Evolutionary conservation across 1,284 basidiomycete genomes (phyloP).

Genomic region (Phellinidium pouzarii): DNA sequence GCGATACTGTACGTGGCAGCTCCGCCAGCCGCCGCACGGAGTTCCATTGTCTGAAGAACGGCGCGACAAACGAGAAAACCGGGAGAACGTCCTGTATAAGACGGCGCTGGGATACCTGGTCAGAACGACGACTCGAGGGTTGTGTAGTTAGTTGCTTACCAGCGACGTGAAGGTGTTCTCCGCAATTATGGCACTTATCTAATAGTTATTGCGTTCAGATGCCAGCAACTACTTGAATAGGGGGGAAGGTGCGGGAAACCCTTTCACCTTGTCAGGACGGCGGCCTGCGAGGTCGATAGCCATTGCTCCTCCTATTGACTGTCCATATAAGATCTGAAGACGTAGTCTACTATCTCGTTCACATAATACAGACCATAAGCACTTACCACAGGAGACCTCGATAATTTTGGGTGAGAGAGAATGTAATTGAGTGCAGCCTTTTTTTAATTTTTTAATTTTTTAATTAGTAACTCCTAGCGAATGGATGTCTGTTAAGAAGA

Average conservation of each 20-base stretch:
- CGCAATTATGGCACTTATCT: constrained; percentile 34
- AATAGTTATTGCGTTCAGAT: too few species aligned
- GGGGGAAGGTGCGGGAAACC: too few species aligned
- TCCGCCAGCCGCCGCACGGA: constrained; percentile 32
- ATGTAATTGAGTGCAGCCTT: constrained; percentile 39
- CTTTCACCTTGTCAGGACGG: constrained; percentile 31
- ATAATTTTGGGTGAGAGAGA: constrained; percentile 39
- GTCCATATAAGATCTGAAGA: constrained; percentile 38
- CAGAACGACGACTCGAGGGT: not conserved
- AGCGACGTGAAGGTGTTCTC: constrained; percentile 51
- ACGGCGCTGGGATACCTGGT: constrained; percentile 20
- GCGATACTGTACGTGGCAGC: constrained; percentile 1
- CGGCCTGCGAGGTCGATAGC: constrained; percentile 44
- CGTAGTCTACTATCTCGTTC: not conserved
- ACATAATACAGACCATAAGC: not conserved
- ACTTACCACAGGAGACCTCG: constrained; percentile 33
- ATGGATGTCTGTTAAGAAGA: not conserved
- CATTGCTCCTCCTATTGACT: constrained; percentile 55
- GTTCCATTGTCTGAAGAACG: constrained; percentile 36
- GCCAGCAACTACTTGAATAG: too few species aligned
- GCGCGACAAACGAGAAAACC: constrained; percentile 35
- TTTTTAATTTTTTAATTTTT: not conserved
- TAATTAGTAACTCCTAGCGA: not conserved
- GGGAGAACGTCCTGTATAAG: constrained; percentile 46
- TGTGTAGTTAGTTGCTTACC: constrained; percentile 1